phyloP scores from a whole-genome alignment of 768 basidiomycete genomes.

The Boletus reticulatus region DNA sequence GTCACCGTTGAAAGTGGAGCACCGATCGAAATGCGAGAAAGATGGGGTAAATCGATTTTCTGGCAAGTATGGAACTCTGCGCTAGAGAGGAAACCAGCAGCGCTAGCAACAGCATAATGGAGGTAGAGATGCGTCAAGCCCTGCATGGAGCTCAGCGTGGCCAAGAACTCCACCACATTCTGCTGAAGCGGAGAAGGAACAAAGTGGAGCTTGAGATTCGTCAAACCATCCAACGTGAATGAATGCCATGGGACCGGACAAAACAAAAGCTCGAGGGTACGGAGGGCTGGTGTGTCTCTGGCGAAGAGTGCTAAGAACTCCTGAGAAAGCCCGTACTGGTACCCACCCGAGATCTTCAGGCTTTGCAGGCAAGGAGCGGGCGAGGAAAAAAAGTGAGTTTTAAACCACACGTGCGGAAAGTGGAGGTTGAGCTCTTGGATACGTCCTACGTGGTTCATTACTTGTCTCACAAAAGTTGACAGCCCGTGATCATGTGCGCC shows the following conservation, averaged over 20 bases:
- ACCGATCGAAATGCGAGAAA: too few relatives aligned
- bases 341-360: neutral
- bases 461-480: neutral
- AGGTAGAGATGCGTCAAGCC: constrained; percentile 34
- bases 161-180: constrained; percentile 29
- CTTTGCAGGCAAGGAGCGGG: neutral
- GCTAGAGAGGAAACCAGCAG: neutral
- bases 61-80: neutral
- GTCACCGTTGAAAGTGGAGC: too few relatives aligned
- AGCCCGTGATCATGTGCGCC: too few relatives aligned
- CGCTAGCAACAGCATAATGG: constrained; percentile 27
- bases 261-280: neutral
- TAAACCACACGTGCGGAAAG: rapidly evolving
- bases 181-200: constrained; percentile 23
- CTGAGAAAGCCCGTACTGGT: too few relatives aligned
- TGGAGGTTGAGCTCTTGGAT: neutral
- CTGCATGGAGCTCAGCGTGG: neutral
- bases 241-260: neutral
- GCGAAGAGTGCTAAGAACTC: too few relatives aligned
- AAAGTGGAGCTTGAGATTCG: constrained; percentile 31
- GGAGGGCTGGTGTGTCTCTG: neutral
- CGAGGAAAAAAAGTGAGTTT: neutral
- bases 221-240: constrained; percentile 23
- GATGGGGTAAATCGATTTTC: neutral
- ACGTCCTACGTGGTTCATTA: neutral